These are phyloP conservation scores for Ascoidea tarda DNA, from an alignment of 805 yeast species.

Conservation along the genomic window DNA sequence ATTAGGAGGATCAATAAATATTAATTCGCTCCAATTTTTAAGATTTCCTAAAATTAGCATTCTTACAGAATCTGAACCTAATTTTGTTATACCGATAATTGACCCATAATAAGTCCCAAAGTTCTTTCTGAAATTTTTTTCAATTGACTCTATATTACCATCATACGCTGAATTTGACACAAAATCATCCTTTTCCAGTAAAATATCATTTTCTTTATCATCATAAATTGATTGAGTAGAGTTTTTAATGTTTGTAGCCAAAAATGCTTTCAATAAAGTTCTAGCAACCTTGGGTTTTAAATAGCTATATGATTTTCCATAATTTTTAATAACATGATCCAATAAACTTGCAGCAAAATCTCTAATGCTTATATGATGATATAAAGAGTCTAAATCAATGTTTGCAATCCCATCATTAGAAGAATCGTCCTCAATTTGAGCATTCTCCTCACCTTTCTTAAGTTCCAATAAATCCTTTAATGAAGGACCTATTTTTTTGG, in stretches of 20 bases:
- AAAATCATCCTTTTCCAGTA: no score
- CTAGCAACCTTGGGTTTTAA: conserved; percentile 88
- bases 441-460: conserved; percentile 10
- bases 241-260: conserved; percentile 55
- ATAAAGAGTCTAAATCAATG: not conserved
- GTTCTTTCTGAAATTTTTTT: conserved; percentile 5
- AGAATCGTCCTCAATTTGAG: conserved; percentile 11
- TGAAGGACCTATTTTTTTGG: conserved; percentile 66
- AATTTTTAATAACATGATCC: conserved; percentile 62
- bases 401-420: conserved; percentile 15
- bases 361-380: conserved; percentile 41
- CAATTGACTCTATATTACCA: not conserved
- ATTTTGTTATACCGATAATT: conserved; percentile 63
- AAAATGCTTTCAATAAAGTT: conserved; percentile 79
- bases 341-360: conserved; percentile 80
- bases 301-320: conserved; percentile 77
- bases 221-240: not conserved
- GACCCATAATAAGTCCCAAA: conserved; percentile 89
- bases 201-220: not conserved
- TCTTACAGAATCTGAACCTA: conserved; percentile 82
- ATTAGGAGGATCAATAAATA: conserved; percentile 24
- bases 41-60: conserved; percentile 76
- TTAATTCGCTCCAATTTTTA: conserved; percentile 60
- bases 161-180: not conserved
- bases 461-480: conserved; percentile 14